Base-by-base conservation (phyloP, 2,329 filamentous ascomycete genomes). In the Gaeumannomyces sp. region DNA sequence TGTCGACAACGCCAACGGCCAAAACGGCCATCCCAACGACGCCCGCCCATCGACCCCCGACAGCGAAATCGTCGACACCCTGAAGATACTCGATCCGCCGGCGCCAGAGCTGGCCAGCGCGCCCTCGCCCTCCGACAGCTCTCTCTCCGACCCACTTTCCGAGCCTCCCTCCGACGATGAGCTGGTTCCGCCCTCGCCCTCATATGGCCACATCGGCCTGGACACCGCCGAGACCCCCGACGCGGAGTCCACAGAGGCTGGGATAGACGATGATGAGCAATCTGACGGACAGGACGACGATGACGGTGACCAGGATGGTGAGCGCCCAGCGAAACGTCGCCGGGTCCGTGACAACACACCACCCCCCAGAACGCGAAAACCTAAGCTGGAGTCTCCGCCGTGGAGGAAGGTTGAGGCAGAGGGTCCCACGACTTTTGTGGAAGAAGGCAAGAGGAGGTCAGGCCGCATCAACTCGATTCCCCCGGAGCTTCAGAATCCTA, bases 361-460 rank as follows among this genome's bases (percentile, higher is more conserved):
- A 0, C 72, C 75, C 4, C 71, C 66, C 65, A 68, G 76, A 66
- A 74, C 80, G 67, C 76, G 80, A 67, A 72, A 76, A 72, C 71
- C 74, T 22, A 80, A 88, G 77, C 78, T 80, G 64, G 82, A 84
- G 66, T 98, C 94, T 68, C 95, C 95, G 69, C 95, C 95, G 28
- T 99, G 95, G 95, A 98, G 95, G 80, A 91, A 87, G 72, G 85
- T 91, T 68, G 85, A 85, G 66, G 92, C 90, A 57, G 91, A 96
- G 33, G 95, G 95, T 0, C 95, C 95, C 28, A 95, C 94, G 4
- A 90, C 91, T 0, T 93, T 96, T 74, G 85, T 90, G 60, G 85
- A 83, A 78, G 90, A 83, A 84, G 92, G 91, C 61, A 83, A 83
- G 68, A 83, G 87, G 66, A 89, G 87, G 72, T 90, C 87, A 28